Evolutionary conservation across 371 early-diverging fungal species (phyloP).

Genomic region (Nematocida major): DNA sequence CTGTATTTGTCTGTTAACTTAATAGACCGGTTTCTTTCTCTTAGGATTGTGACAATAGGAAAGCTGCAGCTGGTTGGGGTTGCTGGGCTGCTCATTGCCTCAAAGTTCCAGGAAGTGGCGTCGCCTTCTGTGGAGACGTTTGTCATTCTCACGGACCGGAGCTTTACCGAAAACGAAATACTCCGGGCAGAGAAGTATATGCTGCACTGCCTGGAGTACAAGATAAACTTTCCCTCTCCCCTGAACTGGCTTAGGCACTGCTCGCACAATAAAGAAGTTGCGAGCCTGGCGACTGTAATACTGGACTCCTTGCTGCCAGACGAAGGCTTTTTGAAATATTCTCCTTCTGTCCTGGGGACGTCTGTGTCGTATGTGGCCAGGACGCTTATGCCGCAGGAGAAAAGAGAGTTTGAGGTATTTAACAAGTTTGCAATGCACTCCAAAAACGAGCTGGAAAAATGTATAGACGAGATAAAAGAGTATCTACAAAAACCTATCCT

Average conservation of each 20-base stretch:
- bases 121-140: slow-evolving; percentile 61
- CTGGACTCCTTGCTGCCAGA: slow-evolving; percentile 84
- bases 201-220: slow-evolving; percentile 62
- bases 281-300: slow-evolving; percentile 83
- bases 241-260: slow-evolving; percentile 61
- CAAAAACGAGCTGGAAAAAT: not conserved
- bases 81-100: slow-evolving; percentile 79
- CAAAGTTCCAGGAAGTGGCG: slow-evolving; percentile 88
- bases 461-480: slow-evolving; percentile 19
- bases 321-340: slow-evolving; percentile 70
- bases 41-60: slow-evolving; percentile 71
- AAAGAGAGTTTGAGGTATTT: slow-evolving; percentile 64
- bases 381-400: slow-evolving; percentile 69
- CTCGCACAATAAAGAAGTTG: slow-evolving; percentile 67
- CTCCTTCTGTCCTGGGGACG: slow-evolving; percentile 75
- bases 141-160: slow-evolving; percentile 54
- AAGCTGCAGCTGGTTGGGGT: slow-evolving; percentile 93
- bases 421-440: not conserved
- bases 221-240: slow-evolving; percentile 59
- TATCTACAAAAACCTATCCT: slow-evolving; percentile 23
- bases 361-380: slow-evolving; percentile 78
- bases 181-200: slow-evolving; percentile 64
- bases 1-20: slow-evolving; percentile 83
- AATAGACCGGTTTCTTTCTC: slow-evolving; percentile 85
- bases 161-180: slow-evolving; percentile 59